phyloP scores from a whole-genome alignment of 495 filamentous ascomycete species.

The Aspergillus indologenus region DNA sequence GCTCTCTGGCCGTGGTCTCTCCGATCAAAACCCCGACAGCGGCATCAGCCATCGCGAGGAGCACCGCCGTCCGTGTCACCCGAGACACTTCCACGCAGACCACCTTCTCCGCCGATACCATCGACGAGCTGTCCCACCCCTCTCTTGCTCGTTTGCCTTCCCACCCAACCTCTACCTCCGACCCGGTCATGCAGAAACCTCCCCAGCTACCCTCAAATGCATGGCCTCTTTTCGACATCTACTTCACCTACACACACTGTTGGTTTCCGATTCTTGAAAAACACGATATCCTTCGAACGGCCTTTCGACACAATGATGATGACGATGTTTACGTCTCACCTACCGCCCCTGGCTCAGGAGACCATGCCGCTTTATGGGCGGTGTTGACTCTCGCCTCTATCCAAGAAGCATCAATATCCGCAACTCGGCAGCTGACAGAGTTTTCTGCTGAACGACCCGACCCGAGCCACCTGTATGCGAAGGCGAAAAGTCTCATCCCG shows the following conservation, averaged over 20 bases:
- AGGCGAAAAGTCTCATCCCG: conserved; percentile 55
- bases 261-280: conserved; percentile 75
- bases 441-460: conserved; percentile 19
- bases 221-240: conserved; percentile 64
- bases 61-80: conserved; percentile 15
- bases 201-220: conserved; percentile 45
- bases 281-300: conserved; percentile 55
- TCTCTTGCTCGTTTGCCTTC: not conserved
- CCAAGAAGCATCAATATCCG: conserved; percentile 46
- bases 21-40: conserved; percentile 31
- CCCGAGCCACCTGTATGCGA: conserved; percentile 46
- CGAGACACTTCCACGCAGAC: conserved; percentile 32
- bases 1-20: conserved; percentile 26
- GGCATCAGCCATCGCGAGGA: conserved; percentile 14
- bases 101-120: not conserved
- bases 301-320: conserved; percentile 45
- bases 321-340: conserved; percentile 26
- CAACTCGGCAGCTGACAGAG: conserved; percentile 25
- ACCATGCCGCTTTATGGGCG: conserved; percentile 63
- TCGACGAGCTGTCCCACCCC: not conserved
- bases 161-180: conserved; percentile 4
- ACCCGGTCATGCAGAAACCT: conserved; percentile 2
- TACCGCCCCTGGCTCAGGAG: conserved; percentile 41
- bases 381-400: conserved; percentile 51
- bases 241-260: conserved; percentile 69